phyloP scores from a whole-genome alignment of 2,329 filamentous ascomycete genomes.

The Xylaria sp. region DNA sequence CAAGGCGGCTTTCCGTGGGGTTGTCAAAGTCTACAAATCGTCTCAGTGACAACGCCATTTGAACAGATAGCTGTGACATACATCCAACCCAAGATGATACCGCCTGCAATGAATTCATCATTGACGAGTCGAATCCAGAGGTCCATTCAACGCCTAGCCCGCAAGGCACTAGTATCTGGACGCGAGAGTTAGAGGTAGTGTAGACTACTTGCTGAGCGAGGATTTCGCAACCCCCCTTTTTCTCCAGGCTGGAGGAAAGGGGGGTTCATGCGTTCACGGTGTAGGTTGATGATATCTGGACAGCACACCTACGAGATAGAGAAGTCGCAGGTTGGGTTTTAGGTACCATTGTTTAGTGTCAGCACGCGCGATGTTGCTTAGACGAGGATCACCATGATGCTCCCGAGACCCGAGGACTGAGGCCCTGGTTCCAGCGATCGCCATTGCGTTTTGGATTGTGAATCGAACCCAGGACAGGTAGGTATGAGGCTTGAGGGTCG shows the following conservation, averaged over 20 bases:
- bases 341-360: constrained; percentile 44
- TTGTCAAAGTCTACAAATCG: constrained; percentile 42
- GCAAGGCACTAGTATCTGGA: constrained; percentile 41
- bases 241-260: no score
- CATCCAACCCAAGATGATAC: constrained; percentile 44
- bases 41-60: constrained; percentile 1
- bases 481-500: no score
- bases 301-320: constrained; percentile 37
- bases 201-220: not conserved
- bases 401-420: constrained; percentile 19
- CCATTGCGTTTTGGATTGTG: constrained; percentile 26
- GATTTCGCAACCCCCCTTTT: no score
- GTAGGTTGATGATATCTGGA: not conserved
- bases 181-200: not conserved
- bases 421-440: constrained; percentile 37
- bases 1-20: constrained; percentile 43
- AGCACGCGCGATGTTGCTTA: constrained; percentile 40
- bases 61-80: constrained; percentile 16
- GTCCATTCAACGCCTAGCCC: constrained; percentile 49
- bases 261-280: not conserved
- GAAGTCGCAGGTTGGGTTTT: constrained; percentile 43
- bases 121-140: constrained; percentile 45
- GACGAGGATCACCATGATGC: constrained; percentile 39
- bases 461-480: no score
- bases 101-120: constrained; percentile 48